phyloP scores from a whole-genome alignment of 345 rosid species.

The Salix suchowensis region DNA sequence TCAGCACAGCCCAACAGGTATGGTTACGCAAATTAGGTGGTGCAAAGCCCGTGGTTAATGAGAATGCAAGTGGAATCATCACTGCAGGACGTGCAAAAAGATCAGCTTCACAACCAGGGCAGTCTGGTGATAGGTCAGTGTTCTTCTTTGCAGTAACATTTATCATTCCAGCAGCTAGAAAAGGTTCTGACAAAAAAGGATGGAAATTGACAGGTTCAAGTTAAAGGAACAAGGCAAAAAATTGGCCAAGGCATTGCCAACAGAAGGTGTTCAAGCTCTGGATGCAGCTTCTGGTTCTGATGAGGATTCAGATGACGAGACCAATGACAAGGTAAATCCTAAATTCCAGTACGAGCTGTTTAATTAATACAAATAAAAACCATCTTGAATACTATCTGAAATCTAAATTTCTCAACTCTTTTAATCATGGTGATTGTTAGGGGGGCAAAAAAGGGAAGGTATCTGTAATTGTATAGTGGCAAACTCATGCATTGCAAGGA shows the following conservation, averaged over 20 bases:
- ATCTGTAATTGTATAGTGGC: not conserved
- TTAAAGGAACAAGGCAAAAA: constrained; percentile 56
- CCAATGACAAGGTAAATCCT: constrained; percentile 42
- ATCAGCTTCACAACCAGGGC: constrained; percentile 64
- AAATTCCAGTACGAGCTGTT: not conserved
- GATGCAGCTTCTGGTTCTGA: constrained; percentile 56
- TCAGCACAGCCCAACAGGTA: constrained; percentile 94
- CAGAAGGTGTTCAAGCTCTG: constrained; percentile 39
- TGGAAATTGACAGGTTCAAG: constrained; percentile 56
- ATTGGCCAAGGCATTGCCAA: constrained; percentile 48
- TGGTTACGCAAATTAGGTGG: constrained; percentile 97
- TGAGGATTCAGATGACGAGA: constrained; percentile 55
- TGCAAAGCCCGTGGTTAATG: constrained; percentile 74
- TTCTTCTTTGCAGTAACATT: not conserved
- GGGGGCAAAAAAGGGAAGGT: not conserved
- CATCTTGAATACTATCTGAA: not conserved
- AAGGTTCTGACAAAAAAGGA: constrained; percentile 14
- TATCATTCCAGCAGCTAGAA: constrained; percentile 4
- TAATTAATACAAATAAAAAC: not conserved
- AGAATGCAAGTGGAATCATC: constrained; percentile 78
- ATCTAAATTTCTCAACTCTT: not conserved
- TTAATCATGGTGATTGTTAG: not conserved
- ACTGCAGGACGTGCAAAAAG: constrained; percentile 94
- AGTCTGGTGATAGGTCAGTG: constrained; percentile 65
- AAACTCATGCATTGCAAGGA: not conserved